Conservation (phyloP, 495 filamentous ascomycete species). For the Xylaria grammica region DNA sequence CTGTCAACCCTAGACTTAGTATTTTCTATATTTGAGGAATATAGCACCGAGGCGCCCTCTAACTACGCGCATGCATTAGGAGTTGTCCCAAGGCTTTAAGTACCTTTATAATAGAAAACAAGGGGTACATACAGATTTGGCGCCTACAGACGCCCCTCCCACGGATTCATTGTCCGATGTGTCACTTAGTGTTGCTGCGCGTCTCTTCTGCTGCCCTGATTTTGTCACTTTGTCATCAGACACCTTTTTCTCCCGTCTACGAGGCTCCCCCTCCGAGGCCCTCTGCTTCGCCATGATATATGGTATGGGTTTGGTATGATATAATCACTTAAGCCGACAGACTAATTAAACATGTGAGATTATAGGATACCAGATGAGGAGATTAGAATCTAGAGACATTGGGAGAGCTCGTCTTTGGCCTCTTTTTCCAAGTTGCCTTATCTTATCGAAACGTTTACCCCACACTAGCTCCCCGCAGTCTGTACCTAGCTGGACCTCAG, state of each 20-base stretch:
- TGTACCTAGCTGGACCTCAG: too few relatives aligned
- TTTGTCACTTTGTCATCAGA: conserved; percentile 6
- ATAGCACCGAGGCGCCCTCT: background rate
- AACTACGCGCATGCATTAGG: background rate
- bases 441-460: conserved; percentile 6
- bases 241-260: conserved; percentile 6
- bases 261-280: background rate
- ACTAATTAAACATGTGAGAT: background rate
- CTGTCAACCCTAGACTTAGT: background rate
- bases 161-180: background rate
- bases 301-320: background rate
- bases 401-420: background rate
- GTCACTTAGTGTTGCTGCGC: background rate
- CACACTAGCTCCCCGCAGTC: conserved; percentile 4
- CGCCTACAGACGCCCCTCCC: background rate
- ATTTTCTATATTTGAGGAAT: background rate
- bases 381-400: background rate
- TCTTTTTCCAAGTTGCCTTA: background rate
- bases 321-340: background rate
- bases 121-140: background rate
- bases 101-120: background rate
- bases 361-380: background rate
- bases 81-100: background rate
- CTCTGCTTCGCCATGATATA: background rate
- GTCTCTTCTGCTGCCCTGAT: background rate